Conservation (phyloP, 345 rosid species). For the Kernera saxatilis region DNA sequence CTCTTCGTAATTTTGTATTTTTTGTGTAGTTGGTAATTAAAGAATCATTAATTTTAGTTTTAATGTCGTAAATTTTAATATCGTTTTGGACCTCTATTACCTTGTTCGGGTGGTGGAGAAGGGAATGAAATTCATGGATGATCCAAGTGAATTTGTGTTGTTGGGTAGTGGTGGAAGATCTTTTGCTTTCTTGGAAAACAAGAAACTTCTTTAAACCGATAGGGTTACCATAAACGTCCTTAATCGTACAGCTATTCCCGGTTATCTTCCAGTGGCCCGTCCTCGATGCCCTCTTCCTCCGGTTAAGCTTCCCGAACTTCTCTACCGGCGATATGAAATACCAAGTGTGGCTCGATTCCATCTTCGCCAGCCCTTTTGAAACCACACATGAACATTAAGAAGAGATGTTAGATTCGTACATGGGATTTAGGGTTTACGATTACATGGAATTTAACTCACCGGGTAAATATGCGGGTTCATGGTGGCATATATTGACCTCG, state of each 20-base stretch:
- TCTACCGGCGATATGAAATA: constrained; percentile 25
- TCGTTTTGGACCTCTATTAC: neutral
- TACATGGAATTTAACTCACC: neutral
- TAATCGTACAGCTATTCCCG: constrained; percentile 12
- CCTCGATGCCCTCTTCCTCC: constrained; percentile 18
- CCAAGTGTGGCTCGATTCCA: constrained; percentile 23
- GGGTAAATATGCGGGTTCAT: constrained; percentile 23
- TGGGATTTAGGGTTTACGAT: neutral
- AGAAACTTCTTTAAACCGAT: constrained; percentile 29
- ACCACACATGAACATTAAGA: neutral
- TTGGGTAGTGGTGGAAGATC: neutral
- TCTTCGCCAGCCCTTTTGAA: constrained; percentile 21
- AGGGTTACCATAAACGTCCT: constrained; percentile 14
- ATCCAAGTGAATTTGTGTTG: constrained; percentile 13
- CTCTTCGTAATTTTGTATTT: no score
- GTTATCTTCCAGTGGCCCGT: constrained; percentile 30
- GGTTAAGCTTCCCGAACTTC: constrained; percentile 20
- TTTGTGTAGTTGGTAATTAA: no score
- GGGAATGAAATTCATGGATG: constrained; percentile 29
- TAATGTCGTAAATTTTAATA: no score
- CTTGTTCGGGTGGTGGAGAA: constrained; percentile 23
- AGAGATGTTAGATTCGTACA: neutral
- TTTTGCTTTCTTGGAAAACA: constrained; percentile 20
- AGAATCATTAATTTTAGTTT: no score
- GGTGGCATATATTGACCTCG: constrained; percentile 22